These are phyloP conservation scores for Plasmopara muralis DNA, from an alignment of 352 stramenopile species.

Conservation along the genomic window DNA sequence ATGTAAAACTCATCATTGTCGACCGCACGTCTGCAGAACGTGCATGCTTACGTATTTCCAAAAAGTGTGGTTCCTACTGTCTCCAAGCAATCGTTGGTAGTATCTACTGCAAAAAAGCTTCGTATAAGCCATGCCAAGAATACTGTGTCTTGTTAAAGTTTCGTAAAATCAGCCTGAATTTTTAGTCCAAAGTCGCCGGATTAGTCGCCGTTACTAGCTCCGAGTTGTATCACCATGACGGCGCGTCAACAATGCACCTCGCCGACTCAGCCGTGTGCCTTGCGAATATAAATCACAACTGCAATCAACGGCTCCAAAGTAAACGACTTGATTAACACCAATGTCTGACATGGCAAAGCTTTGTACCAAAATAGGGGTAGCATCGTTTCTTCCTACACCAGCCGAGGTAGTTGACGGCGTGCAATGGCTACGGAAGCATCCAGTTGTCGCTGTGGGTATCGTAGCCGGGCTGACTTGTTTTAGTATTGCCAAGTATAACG, in stretches of 20 bases:
- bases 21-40: not conserved
- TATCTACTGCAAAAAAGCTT: too few species aligned
- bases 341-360: conserved; percentile 25
- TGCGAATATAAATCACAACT: conserved; percentile 10
- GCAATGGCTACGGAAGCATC: conserved; percentile 61
- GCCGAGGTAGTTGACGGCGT: conserved; percentile 57
- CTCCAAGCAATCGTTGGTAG: too few species aligned
- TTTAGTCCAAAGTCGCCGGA: conserved; percentile 4
- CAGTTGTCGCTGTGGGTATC: conserved; percentile 50
- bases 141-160: not conserved
- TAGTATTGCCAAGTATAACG: conserved; percentile 64
- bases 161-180: not conserved
- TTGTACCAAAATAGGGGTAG: conserved; percentile 35
- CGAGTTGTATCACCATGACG: conserved; percentile 22
- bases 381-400: conserved; percentile 59
- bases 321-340: conserved; percentile 1
- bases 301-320: conserved; percentile 20
- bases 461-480: conserved; percentile 64
- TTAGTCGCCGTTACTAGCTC: conserved; percentile 20
- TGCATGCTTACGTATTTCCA: not conserved
- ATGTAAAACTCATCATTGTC: too few species aligned
- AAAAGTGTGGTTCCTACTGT: not conserved
- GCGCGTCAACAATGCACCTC: conserved; percentile 34
- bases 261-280: conserved; percentile 6
- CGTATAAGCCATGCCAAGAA: too few species aligned